Percentiles rank a stretch among this genome's conserved stretches.
These are phyloP conservation scores for Scedosporium minutisporum DNA, from an alignment of 2,329 filamentous ascomycete species.

Conservation along the genomic window DNA sequence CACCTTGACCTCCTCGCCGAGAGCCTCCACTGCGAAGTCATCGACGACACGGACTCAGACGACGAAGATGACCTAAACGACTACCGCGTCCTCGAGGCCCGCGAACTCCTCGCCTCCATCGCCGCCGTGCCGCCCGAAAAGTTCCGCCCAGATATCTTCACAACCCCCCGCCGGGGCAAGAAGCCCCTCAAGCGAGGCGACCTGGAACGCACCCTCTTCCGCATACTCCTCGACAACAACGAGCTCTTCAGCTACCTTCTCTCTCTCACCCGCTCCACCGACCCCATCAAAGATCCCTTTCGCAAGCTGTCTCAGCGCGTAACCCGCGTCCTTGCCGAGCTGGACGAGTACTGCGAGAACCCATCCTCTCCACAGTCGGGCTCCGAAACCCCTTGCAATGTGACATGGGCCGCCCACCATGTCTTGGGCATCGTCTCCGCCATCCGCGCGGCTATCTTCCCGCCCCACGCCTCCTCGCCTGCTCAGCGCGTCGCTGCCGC, in stretches of 20 bases:
- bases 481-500: slow-evolving; percentile 35
- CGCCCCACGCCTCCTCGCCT: slow-evolving; percentile 24
- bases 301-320: slow-evolving; percentile 37
- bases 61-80: slow-evolving; percentile 19
- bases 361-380: background rate
- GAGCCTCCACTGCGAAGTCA: slow-evolving; percentile 38
- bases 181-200: slow-evolving; percentile 33
- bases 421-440: slow-evolving; percentile 31
- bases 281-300: slow-evolving; percentile 36
- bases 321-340: slow-evolving; percentile 33
- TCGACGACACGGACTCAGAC: slow-evolving; percentile 19
- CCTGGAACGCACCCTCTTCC: slow-evolving; percentile 40
- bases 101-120: slow-evolving; percentile 41
- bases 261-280: slow-evolving; percentile 31
- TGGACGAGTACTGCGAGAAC: slow-evolving; percentile 23
- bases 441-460: slow-evolving; percentile 31
- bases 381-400: slow-evolving; percentile 25
- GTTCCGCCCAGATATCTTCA: slow-evolving; percentile 38
- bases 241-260: slow-evolving; percentile 45
- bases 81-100: slow-evolving; percentile 35
- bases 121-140: slow-evolving; percentile 26
- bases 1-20: slow-evolving; percentile 43
- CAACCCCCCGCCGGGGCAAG: slow-evolving; percentile 17
- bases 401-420: slow-evolving; percentile 40
- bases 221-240: slow-evolving; percentile 44